Evolutionary conservation across 352 stramenopile species (phyloP).

Genomic region (Elongisporangium anandrum): DNA sequence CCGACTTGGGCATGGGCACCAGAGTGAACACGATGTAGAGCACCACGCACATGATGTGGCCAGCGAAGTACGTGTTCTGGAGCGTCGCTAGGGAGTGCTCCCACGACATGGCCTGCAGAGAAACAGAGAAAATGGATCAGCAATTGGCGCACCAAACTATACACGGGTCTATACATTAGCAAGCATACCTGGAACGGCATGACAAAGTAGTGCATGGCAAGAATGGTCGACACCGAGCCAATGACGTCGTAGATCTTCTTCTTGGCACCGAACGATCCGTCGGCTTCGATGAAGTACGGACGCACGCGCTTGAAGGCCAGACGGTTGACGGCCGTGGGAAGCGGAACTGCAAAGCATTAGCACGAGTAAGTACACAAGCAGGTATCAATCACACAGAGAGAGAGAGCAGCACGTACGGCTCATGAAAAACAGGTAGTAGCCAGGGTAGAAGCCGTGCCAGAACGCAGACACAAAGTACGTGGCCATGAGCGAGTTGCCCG

Average conservation of each 20-base stretch:
- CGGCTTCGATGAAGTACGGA: constrained; percentile 55
- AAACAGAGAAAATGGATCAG: neutral
- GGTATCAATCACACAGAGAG: neutral
- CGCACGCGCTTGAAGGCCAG: constrained; percentile 60
- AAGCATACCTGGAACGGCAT: constrained; percentile 58
- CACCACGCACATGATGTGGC: constrained; percentile 59
- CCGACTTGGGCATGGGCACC: constrained; percentile 45
- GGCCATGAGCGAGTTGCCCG: constrained; percentile 83
- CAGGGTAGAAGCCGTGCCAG: constrained; percentile 97
- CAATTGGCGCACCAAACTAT: neutral
- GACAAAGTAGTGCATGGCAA: constrained; percentile 67
- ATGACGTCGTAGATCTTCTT: constrained; percentile 68
- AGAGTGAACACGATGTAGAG: constrained; percentile 70
- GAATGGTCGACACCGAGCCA: constrained; percentile 34
- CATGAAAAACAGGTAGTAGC: constrained; percentile 97
- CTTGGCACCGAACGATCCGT: constrained; percentile 38
- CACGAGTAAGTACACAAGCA: constrained; percentile 1
- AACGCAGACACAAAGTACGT: constrained; percentile 94
- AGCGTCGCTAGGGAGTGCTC: constrained; percentile 57
- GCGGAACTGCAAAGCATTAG: constrained; percentile 27
- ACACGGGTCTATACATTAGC: neutral
- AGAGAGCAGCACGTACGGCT: constrained; percentile 26
- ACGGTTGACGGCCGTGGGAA: constrained; percentile 66
- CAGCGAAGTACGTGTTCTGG: constrained; percentile 65
- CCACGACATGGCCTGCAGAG: constrained; percentile 52